Evolutionary conservation across 1,284 basidiomycete genomes (phyloP), one percentile per base, ranked within the genome.

Genomic region (Jaminaea rosea): DNA sequence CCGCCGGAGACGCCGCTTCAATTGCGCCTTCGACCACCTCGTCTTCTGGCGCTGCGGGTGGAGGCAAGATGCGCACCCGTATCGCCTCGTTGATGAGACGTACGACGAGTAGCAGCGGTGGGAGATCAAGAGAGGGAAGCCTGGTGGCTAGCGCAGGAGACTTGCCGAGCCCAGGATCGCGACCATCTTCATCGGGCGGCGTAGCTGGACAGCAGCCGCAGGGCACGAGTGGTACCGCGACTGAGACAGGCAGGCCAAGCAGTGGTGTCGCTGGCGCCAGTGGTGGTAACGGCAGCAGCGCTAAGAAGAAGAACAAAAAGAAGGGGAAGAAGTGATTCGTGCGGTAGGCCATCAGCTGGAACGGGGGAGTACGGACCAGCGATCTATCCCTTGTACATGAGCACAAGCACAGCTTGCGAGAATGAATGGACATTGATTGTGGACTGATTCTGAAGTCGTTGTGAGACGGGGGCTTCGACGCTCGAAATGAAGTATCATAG

Each of bases 11-110:
- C 36, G 39, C 39, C 19, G 39, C 39, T 8, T 7, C 39, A 8
- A n/a, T n/a, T 8, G 8, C 39, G n/a, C 8, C 7, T 11, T 19
- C 45, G 13, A 28, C 11, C 4, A 26, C n/a, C 45, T 31, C 11
- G 21, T n/a, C 34, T 26, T 19, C 28, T 15, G 23, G 15, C 4
- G 24, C 28, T 28, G 21, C n/a, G 17, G 11, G 21, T 4, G 23
- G 23, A 2, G 45, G 27, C 45, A 37, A 28, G 15, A 42, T 48
- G 11, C 47, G 47, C 32, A 27, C 29, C 27, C 8, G 47, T 13
- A 44, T 48, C 7, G 39, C 47, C 42, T 48, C 47, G 26, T 31
- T 48, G 11, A 48, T 48, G 13, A 9, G 32, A 8, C 47, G 47
- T 3, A 17, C 47, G 17, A 19, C 31, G 2, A 44, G 29, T 8